phyloP scores from a whole-genome alignment of 2,329 filamentous ascomycete species.

The Fusarium pininemorale region DNA sequence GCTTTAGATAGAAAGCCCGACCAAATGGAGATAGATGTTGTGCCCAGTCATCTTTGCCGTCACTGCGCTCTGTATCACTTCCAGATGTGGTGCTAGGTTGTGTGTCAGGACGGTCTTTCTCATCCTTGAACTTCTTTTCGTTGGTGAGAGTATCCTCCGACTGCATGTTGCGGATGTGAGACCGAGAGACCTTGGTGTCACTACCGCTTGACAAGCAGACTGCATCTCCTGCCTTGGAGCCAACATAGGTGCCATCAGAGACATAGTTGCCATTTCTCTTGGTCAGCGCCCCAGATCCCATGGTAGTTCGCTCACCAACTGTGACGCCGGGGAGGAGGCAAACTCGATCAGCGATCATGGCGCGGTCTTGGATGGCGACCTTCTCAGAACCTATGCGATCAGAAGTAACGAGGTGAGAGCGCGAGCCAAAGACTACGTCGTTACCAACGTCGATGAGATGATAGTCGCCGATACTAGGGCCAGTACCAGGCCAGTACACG shows the following conservation, averaged over 20 bases:
- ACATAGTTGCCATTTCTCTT: background rate
- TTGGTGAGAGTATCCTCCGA: background rate
- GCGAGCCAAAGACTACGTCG: background rate
- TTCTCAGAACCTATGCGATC: background rate
- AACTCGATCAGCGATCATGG: slow-evolving; percentile 10
- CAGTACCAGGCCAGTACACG: slow-evolving; percentile 9
- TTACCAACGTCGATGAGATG: slow-evolving; percentile 3
- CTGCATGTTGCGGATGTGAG: background rate
- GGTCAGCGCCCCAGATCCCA: slow-evolving; percentile 3
- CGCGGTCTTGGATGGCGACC: background rate
- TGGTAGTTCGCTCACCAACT: background rate
- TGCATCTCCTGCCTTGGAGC: background rate
- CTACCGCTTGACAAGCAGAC: background rate
- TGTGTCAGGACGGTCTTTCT: background rate
- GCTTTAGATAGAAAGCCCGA: slow-evolving; percentile 4
- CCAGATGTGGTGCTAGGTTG: background rate
- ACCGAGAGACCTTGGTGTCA: background rate
- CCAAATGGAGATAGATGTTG: background rate
- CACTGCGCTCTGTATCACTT: background rate
- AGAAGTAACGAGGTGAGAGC: background rate
- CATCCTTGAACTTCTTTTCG: background rate
- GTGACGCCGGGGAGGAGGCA: background rate
- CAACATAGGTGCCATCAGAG: background rate
- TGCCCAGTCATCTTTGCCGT: background rate
- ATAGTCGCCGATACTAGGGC: background rate